These are phyloP conservation scores for Hibiscus syriacus DNA, from an alignment of 345 rosid genomes.

Conservation along the genomic window DNA sequence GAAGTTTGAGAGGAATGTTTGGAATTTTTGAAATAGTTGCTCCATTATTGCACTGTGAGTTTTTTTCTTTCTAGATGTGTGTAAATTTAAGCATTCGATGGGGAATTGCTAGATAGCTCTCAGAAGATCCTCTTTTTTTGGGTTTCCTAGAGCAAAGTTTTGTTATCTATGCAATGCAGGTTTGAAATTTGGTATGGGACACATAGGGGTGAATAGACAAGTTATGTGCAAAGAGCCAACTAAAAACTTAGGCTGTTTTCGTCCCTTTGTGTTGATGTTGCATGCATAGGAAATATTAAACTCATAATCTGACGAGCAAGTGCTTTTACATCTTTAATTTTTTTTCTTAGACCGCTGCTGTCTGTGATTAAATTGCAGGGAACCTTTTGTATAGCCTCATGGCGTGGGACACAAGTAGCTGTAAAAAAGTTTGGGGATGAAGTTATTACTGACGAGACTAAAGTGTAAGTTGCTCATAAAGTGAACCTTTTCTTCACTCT, in stretches of 20 bases:
- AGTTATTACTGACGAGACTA: constrained; percentile 59
- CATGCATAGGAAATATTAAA: neutral
- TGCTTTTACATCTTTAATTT: neutral
- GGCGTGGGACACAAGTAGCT: constrained; percentile 95
- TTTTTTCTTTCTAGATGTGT: neutral
- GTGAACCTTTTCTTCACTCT: too few relatives aligned
- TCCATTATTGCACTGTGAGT: neutral
- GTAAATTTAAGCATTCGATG: neutral
- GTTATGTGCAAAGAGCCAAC: neutral
- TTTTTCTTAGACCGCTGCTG: too few relatives aligned
- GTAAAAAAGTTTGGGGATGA: constrained; percentile 79
- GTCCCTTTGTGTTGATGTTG: neutral
- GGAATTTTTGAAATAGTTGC: neutral
- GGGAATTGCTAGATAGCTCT: neutral
- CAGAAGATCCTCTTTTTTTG: neutral
- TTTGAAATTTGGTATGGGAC: neutral
- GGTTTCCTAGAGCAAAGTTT: neutral
- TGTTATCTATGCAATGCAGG: neutral
- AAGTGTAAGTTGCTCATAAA: constrained; percentile 63
- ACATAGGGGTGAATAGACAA: neutral
- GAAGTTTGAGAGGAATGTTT: neutral
- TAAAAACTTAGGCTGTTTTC: neutral
- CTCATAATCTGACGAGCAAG: neutral
- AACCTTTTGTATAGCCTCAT: constrained; percentile 64
- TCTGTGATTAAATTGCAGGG: too few relatives aligned